Percentiles rank a stretch among this genome's conserved stretches.
These are phyloP conservation scores for Gymnopilus junonius DNA, from an alignment of 768 basidiomycete species.

Conservation along the genomic window DNA sequence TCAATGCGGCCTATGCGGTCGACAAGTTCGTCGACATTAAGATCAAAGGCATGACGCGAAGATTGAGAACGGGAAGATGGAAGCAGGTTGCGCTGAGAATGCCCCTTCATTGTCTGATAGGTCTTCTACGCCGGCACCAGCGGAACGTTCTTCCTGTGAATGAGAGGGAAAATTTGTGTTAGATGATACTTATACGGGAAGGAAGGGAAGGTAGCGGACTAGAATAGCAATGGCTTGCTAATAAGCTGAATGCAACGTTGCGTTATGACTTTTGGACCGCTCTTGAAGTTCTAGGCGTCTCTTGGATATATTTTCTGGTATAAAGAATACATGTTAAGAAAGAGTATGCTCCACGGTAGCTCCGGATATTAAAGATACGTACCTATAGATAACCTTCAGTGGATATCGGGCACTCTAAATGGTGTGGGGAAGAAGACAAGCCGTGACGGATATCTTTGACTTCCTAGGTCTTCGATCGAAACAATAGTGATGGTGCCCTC, in stretches of 20 bases:
- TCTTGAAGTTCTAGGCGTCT: conserved; percentile 7
- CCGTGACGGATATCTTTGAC: conserved; percentile 7
- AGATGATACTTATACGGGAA: background rate
- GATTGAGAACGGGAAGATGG: conserved; percentile 6
- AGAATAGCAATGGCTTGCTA: background rate
- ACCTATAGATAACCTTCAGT: conserved; percentile 8
- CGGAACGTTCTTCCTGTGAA: background rate
- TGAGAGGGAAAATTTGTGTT: background rate
- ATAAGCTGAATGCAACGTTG: conserved; percentile 6
- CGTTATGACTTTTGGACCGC: background rate
- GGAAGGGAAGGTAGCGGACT: conserved; percentile 2
- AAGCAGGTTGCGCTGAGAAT: conserved; percentile 1
- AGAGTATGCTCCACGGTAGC: conserved; percentile 5
- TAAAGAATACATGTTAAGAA: background rate
- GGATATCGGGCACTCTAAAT: background rate
- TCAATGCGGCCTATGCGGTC: conserved; percentile 11
- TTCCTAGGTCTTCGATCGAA: background rate
- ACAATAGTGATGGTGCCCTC: background rate
- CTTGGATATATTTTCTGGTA: background rate
- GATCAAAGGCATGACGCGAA: background rate
- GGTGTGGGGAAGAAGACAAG: background rate
- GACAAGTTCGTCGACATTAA: conserved; percentile 11
- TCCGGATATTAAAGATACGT: conserved; percentile 5
- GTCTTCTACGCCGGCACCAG: background rate
- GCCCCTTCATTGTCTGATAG: conserved; percentile 2